Percentiles rank a stretch among this genome's conserved stretches.
Evolutionary conservation across 1,284 basidiomycete species (phyloP).

Genomic region (Schizopora paradoxa): DNA sequence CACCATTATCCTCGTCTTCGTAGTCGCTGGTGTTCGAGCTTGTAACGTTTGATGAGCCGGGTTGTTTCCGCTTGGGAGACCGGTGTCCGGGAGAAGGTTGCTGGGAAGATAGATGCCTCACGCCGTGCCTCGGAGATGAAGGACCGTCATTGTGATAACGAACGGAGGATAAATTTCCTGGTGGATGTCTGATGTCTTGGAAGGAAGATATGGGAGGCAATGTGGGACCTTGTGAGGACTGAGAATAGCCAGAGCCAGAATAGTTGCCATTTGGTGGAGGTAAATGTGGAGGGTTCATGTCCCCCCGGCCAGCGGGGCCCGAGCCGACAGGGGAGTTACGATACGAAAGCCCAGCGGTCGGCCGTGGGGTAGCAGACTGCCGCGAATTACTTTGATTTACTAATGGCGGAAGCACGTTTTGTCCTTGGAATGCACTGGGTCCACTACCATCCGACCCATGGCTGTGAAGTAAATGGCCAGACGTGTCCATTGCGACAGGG

Average conservation of each 20-base stretch:
- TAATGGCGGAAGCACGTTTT: slow-evolving; percentile 15
- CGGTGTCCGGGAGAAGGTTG: slow-evolving; percentile 29
- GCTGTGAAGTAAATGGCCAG: slow-evolving; percentile 5
- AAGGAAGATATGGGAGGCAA: slow-evolving; percentile 70
- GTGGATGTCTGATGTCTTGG: slow-evolving; percentile 51
- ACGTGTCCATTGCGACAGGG: slow-evolving; percentile 13
- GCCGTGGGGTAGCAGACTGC: slow-evolving; percentile 5
- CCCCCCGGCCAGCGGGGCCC: slow-evolving; percentile 7
- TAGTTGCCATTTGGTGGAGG: slow-evolving; percentile 24
- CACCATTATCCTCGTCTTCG: slow-evolving; percentile 67
- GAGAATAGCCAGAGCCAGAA: slow-evolving; percentile 14
- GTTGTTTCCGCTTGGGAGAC: slow-evolving; percentile 49
- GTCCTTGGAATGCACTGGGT: slow-evolving; percentile 8
- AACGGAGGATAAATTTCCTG: slow-evolving; percentile 48
- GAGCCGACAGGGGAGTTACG: slow-evolving; percentile 15
- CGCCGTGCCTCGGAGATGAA: slow-evolving; percentile 34
- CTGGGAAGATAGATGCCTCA: slow-evolving; percentile 27
- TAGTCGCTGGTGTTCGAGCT: slow-evolving; percentile 74
- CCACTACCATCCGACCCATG: slow-evolving; percentile 7
- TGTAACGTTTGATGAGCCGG: slow-evolving; percentile 56
- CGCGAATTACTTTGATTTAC: slow-evolving; percentile 13
- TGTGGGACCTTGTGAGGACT: slow-evolving; percentile 37
- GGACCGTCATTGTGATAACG: slow-evolving; percentile 49
- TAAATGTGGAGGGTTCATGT: slow-evolving; percentile 27
- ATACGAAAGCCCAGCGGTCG: slow-evolving; percentile 13